Evolutionary conservation across 768 basidiomycete genomes (phyloP).

Genomic region (Lactarius hengduanensis): DNA sequence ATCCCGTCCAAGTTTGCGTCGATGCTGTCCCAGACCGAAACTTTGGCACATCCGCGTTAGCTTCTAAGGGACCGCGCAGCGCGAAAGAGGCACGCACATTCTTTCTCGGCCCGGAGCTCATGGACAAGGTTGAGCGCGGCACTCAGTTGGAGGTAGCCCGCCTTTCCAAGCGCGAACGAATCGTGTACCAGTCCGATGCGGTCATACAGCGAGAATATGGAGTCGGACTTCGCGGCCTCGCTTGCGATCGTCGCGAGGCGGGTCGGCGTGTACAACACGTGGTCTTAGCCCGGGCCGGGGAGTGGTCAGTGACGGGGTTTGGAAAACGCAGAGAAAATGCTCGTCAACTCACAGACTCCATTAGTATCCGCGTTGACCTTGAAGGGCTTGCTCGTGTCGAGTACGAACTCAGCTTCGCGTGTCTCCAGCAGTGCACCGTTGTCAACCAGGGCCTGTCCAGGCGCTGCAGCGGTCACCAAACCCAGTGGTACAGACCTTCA

Average conservation of each 20-base stretch:
- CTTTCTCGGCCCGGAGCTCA: conserved; percentile 68
- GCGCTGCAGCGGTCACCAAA: conserved; percentile 56
- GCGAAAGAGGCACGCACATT: conserved; percentile 49
- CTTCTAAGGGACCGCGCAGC: not conserved
- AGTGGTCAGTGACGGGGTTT: conserved; percentile 22
- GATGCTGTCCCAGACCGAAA: conserved; percentile 80
- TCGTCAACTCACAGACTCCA: conserved; percentile 80
- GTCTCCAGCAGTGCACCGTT: conserved; percentile 61
- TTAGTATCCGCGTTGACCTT: conserved; percentile 89
- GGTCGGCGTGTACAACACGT: conserved; percentile 82
- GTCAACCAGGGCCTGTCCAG: conserved; percentile 59
- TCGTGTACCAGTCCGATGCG: conserved; percentile 91
- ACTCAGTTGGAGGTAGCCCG: conserved; percentile 78
- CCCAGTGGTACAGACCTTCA: conserved; percentile 78
- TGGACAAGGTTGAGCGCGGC: conserved; percentile 73
- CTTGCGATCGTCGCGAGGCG: conserved; percentile 73
- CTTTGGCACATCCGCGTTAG: conserved; percentile 39
- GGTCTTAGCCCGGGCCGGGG: conserved; percentile 49
- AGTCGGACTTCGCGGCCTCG: conserved; percentile 67
- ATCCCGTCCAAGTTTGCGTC: conserved; percentile 53
- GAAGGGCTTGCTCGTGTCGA: conserved; percentile 75
- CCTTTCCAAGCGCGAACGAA: conserved; percentile 72
- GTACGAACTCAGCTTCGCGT: conserved; percentile 61
- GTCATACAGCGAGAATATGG: conserved; percentile 77
- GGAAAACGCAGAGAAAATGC: conserved; percentile 23